Conservation (phyloP, 495 filamentous ascomycete species). For the Hypoxylon fuscum region DNA sequence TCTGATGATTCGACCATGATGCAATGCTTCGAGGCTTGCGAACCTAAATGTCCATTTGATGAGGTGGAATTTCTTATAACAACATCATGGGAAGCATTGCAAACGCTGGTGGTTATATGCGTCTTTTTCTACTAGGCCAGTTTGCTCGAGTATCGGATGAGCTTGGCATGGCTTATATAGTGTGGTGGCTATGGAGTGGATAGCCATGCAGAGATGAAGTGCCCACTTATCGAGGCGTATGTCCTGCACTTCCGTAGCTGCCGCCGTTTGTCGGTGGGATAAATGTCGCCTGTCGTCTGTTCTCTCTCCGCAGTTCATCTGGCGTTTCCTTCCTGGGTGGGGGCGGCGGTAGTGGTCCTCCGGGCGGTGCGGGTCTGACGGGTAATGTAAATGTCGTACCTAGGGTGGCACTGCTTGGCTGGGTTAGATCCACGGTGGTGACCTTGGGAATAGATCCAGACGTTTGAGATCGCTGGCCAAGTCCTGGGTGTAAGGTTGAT, state of each 20-base stretch:
- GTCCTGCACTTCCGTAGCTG: conserved; percentile 41
- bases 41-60: background rate
- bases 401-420: conserved; percentile 38
- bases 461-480: conserved; percentile 57
- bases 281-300: conserved; percentile 52
- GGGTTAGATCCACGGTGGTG: conserved; percentile 40
- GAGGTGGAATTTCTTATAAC: conserved; percentile 18
- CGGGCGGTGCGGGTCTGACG: conserved; percentile 57
- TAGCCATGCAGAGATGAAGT: background rate
- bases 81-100: background rate
- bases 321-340: conserved; percentile 55
- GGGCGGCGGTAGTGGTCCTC: conserved; percentile 54
- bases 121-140: background rate
- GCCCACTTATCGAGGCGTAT: conserved; percentile 32
- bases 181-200: background rate
- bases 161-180: background rate
- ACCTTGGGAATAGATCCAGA: conserved; percentile 55
- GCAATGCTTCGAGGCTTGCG: conserved; percentile 11
- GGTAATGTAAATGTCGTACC: conserved; percentile 57
- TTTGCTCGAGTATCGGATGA: conserved; percentile 2
- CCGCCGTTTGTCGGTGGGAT: conserved; percentile 48
- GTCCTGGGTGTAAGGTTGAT: conserved; percentile 58
- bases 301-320: conserved; percentile 50
- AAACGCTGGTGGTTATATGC: background rate
- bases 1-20: background rate